Evolutionary conservation across 192 early-diverging fungal genomes (phyloP), one percentile per base, ranked within the genome.

Genomic region (Endogone sp.): DNA sequence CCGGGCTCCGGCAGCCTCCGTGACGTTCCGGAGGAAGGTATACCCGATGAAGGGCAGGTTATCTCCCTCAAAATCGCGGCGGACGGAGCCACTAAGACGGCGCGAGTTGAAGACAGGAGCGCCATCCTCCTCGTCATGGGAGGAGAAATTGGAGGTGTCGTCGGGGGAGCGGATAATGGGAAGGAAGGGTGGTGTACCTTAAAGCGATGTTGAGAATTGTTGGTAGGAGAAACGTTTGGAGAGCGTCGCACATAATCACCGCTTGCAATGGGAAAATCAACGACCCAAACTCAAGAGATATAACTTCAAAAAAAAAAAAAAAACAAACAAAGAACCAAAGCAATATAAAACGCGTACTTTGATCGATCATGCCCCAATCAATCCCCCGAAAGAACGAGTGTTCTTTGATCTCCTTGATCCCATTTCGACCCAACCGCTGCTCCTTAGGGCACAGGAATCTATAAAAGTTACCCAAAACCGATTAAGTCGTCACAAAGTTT

Each of bases 21-120:
- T 72, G 21, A 80, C 71, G 73, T 73, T 76, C 0, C 73, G 72
- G n/a, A 75, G 75, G 68, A 90, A 93, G 2, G 91, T 92, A 69
- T 93, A 97, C 9, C 95, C 95, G 32, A 97, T 86, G 70, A 95
- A 97, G 4, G 93, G 91, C 24, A 94, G 81, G 66, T 91, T 89
- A 73, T 91, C 84, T 55, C 92, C 93, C 3, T 89, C 80, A 60
- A 89, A 93, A 61, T 89, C 86, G 31, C 83, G 79, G 27, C 82
- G 73, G 28, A 77, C 81, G 71, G 75, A 76, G 72, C 80, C 77
- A 28, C 83, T 79, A 20, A 78, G 79, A 37, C 76, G 70, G 26
- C 62, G 70, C 2, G 81, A 73, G 27, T 76, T 67, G 74, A 82
- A 66, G 63, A 75, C 58, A 62, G 81, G 64, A 62, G 74, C 76